phyloP scores from a whole-genome alignment of 345 rosid species.

The Pistacia integerrima region DNA sequence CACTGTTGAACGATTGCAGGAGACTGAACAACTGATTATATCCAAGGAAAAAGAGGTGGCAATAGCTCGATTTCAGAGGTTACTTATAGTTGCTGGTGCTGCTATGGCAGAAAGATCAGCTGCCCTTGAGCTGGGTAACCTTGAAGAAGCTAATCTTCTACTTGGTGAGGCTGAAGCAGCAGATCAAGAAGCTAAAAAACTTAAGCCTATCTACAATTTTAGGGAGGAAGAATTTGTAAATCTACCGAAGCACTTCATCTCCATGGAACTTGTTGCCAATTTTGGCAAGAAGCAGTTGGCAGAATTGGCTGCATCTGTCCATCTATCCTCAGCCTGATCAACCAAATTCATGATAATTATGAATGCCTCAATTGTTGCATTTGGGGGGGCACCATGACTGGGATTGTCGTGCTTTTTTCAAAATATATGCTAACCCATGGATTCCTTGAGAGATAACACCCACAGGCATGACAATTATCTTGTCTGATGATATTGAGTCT shows the following conservation, averaged over 20 bases:
- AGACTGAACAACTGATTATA: conserved; percentile 56
- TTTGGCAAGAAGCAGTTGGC: conserved; percentile 57
- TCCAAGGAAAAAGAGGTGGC: conserved; percentile 75
- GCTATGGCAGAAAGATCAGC: conserved; percentile 79
- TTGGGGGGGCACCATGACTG: conserved; percentile 14
- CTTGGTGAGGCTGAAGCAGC: conserved; percentile 80
- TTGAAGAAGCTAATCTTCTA: conserved; percentile 76
- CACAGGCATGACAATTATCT: not conserved
- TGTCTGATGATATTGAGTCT: conserved; percentile 7
- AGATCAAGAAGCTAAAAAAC: conserved; percentile 66
- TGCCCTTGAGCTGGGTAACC: conserved; percentile 70
- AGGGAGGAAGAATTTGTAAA: conserved; percentile 57
- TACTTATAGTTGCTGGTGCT: conserved; percentile 58
- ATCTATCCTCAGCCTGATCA: conserved; percentile 28
- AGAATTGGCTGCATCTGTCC: conserved; percentile 56
- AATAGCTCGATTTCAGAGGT: conserved; percentile 71
- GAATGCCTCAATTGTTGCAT: conserved; percentile 11
- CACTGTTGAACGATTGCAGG: conserved; percentile 61
- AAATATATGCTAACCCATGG: not conserved
- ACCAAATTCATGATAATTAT: not conserved
- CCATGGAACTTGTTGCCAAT: conserved; percentile 75
- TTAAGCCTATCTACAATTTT: conserved; percentile 47
- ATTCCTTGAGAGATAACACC: conserved; percentile 8
- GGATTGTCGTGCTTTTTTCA: not conserved
- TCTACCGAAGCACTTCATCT: conserved; percentile 57